Base-by-base conservation (phyloP, 78 protist species). In the Planoprotostelium fungivorum region DNA sequence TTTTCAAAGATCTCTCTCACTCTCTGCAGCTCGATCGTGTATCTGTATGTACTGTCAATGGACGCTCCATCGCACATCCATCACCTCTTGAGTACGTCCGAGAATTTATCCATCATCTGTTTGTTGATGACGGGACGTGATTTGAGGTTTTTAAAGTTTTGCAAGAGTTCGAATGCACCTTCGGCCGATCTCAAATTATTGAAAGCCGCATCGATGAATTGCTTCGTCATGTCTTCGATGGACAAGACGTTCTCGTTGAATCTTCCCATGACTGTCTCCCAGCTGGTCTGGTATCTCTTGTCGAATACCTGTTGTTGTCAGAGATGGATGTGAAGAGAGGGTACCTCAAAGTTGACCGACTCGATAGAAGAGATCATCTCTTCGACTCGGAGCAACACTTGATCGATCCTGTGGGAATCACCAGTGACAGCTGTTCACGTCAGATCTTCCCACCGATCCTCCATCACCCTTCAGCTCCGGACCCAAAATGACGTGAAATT, bases 171-270 rank as follows among this genome's bases (percentile, higher is more conserved):
- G 38, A 96, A 96, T 1, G 97, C 96, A 0, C 92, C 95, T 83
- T 96, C 96, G 1, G 97, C 96, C 0, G 94, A 89, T 31, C 97
- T 95, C 0, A 97, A 95, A 84, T 91, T 39, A 34, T 84, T 39
- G 96, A 97, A 97, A 23, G 95, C 51, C 35, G 29, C 84, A 85
- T 96, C 96, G 90, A 97, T 96, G 87, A 97, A 94, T 16, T 84
- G 1, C 90, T 91, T 93, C 73, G 35, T 36, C 34, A 96, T 93
- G 37, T 86, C 90, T 51, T 23, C 28, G 35, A 38, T 0, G 85
- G 37, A 35, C 38, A 28, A 31, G 36, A 31, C 86, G 86, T 84
- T 84, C 37, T 84, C 37, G 34, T 84, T 84, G 34, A 84, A 84
- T 5, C 34, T 23, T 1, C 36, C 37, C 86, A 84, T 28, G 34